Evolutionary conservation across 1,284 basidiomycete genomes (phyloP).

Genomic region (Trichosporon sp.): DNA sequence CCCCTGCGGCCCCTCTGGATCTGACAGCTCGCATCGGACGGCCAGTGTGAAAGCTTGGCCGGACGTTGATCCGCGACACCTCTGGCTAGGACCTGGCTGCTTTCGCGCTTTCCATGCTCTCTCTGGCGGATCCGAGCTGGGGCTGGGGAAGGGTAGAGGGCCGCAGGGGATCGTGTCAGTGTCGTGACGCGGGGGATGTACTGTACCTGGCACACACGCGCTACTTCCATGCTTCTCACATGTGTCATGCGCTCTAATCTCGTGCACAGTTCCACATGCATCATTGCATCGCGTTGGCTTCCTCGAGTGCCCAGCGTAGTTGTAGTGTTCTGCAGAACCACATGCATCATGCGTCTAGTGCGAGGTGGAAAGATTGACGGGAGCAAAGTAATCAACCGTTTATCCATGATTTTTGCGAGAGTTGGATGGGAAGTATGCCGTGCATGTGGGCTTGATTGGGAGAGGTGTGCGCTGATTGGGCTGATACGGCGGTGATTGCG

Average conservation of each 20-base stretch:
- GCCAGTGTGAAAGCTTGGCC: neutral
- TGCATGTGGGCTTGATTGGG: conserved; percentile 1
- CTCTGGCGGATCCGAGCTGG: neutral
- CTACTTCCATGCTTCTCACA: neutral
- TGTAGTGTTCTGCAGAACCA: too few relatives aligned
- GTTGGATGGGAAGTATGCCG: too few relatives aligned
- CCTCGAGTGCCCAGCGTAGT: too few relatives aligned
- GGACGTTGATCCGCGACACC: neutral
- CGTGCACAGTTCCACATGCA: neutral
- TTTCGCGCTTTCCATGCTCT: neutral
- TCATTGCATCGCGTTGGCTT: neutral
- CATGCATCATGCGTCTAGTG: neutral
- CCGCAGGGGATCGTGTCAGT: neutral
- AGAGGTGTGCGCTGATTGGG: neutral
- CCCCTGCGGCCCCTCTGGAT: neutral
- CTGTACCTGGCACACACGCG: too few relatives aligned
- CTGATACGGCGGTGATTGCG: conserved; percentile 2
- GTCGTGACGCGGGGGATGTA: neutral
- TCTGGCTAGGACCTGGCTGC: neutral
- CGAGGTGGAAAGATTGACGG: neutral
- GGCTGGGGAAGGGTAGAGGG: neutral
- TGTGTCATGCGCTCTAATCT: neutral
- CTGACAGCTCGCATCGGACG: neutral
- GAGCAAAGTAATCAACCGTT: conserved; percentile 10
- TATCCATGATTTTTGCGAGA: conserved; percentile 21